phyloP scores from a whole-genome alignment of 192 early-diverging fungal genomes.

The Mortierella claussenii region DNA sequence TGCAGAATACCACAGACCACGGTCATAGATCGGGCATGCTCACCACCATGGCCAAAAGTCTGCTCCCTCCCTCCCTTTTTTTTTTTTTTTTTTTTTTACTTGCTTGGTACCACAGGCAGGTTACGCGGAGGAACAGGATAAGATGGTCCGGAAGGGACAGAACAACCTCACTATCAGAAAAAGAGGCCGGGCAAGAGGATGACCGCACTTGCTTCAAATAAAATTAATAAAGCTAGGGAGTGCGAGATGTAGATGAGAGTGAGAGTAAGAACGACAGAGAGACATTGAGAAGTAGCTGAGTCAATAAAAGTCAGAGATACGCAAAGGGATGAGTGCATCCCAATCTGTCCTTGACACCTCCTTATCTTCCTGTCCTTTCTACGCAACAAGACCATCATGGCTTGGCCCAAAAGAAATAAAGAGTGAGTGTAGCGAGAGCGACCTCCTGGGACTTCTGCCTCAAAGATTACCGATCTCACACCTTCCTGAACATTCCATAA shows the following conservation, averaged over 20 bases:
- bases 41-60: too few species aligned
- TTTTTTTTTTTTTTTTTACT: too few species aligned
- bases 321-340: conserved; percentile 19
- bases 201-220: not conserved
- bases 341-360: conserved; percentile 27
- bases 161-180: not conserved
- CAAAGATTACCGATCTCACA: conserved; percentile 7
- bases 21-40: too few species aligned
- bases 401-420: not conserved
- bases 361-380: not conserved
- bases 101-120: too few species aligned
- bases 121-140: too few species aligned
- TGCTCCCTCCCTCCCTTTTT: too few species aligned
- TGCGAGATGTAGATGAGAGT: not conserved
- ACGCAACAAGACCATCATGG: not conserved
- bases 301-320: not conserved
- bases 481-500: conserved; percentile 29
- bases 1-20: too few species aligned
- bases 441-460: too few species aligned
- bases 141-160: too few species aligned
- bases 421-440: not conserved
- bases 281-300: not conserved
- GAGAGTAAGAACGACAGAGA: not conserved
- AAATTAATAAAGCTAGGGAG: too few species aligned
- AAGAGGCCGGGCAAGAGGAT: not conserved